Conservation (phyloP, 345 rosid species). For the Populus simonii region DNA sequence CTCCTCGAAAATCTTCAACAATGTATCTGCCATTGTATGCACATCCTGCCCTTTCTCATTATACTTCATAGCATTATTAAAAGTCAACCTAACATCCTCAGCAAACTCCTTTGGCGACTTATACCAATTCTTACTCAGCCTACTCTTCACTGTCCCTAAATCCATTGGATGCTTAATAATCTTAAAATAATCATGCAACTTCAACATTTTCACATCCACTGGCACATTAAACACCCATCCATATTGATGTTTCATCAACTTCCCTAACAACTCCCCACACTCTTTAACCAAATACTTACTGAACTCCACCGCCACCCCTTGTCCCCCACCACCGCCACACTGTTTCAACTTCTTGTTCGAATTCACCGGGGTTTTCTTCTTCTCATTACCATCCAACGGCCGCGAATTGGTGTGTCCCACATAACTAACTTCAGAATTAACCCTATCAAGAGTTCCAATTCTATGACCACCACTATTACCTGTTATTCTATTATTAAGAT, state of each 20-base stretch:
- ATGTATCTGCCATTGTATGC: conserved; percentile 62
- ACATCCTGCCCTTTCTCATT: conserved; percentile 86
- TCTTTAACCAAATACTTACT: conserved; percentile 45
- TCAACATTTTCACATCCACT: conserved; percentile 70
- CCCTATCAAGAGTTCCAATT: conserved; percentile 34
- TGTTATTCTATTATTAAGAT: background rate
- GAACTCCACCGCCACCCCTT: conserved; percentile 35
- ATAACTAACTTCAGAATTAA: conserved; percentile 50
- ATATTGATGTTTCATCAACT: conserved; percentile 75
- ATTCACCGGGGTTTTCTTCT: conserved; percentile 25
- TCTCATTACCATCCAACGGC: conserved; percentile 33
- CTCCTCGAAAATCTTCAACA: conserved; percentile 63
- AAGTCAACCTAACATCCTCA: conserved; percentile 81
- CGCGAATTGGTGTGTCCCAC: conserved; percentile 33
- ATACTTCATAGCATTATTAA: conserved; percentile 76
- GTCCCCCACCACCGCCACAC: conserved; percentile 2
- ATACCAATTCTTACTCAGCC: conserved; percentile 59
- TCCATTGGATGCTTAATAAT: conserved; percentile 89
- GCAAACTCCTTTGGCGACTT: conserved; percentile 72
- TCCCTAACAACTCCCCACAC: conserved; percentile 57
- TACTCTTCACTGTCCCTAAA: conserved; percentile 76
- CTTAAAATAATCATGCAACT: conserved; percentile 66
- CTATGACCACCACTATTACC: conserved; percentile 14
- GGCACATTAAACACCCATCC: conserved; percentile 87
- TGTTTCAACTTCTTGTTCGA: conserved; percentile 44